Percentiles rank a stretch among this genome's conserved stretches.
phyloP scores from a whole-genome alignment of 169 alveolate species.

The Besnoitia besnoiti region DNA sequence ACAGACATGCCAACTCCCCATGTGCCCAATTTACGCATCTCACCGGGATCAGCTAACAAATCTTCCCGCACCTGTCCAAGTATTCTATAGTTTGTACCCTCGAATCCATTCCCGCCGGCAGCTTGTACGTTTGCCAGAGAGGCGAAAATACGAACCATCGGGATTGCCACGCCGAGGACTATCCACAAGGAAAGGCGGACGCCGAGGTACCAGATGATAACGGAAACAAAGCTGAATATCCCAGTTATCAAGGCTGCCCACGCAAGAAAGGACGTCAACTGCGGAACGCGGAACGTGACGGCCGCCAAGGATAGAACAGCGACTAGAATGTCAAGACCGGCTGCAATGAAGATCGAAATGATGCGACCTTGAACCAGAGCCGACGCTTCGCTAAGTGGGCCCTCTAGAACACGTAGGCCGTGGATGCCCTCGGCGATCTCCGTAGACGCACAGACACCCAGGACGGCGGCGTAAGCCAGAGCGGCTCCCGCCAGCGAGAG shows the following conservation, averaged over 20 bases:
- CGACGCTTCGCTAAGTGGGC: neutral
- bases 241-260: conserved; percentile 18
- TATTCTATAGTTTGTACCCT: conserved; percentile 14
- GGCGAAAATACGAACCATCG: conserved; percentile 43
- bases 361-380: conserved; percentile 23
- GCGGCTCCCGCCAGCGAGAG: conserved; percentile 19
- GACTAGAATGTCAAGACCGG: neutral
- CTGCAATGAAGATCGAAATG: neutral
- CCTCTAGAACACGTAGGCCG: neutral
- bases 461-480: neutral
- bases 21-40: conserved; percentile 36
- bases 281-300: conserved; percentile 21
- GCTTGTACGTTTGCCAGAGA: conserved; percentile 49
- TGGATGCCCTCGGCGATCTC: conserved; percentile 4
- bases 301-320: conserved; percentile 6
- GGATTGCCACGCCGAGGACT: conserved; percentile 17
- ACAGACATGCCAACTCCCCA: conserved; percentile 54
- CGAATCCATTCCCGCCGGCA: conserved; percentile 51
- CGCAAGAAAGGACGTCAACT: conserved; percentile 5
- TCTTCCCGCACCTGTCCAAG: neutral
- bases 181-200: conserved; percentile 9
- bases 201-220: conserved; percentile 20
- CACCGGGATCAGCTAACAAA: neutral
- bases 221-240: neutral
- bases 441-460: conserved; percentile 1